phyloP scores from a whole-genome alignment of 805 yeast species.

The Sugiyamaella floridensis region DNA sequence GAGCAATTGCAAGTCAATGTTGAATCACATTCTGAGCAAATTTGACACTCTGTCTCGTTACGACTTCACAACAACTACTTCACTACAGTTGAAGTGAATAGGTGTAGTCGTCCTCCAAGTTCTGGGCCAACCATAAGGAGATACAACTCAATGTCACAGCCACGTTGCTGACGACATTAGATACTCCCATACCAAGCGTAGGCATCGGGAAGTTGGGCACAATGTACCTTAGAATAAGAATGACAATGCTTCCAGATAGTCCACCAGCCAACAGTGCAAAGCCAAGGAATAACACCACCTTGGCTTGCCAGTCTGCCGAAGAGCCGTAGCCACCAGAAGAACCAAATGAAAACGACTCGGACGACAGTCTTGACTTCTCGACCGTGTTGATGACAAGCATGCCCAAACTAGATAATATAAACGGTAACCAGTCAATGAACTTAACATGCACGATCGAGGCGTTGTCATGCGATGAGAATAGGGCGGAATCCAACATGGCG shows the following conservation, averaged over 20 bases:
- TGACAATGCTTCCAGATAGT: slow-evolving; percentile 83
- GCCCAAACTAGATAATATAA: slow-evolving; percentile 80
- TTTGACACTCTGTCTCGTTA: too few relatives aligned
- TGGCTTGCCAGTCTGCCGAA: slow-evolving; percentile 83
- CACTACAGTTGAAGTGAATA: slow-evolving; percentile 72
- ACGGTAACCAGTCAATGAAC: slow-evolving; percentile 94
- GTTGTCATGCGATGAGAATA: slow-evolving; percentile 76
- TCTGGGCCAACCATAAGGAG: slow-evolving; percentile 87
- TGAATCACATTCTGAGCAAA: too few relatives aligned
- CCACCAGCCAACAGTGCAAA: slow-evolving; percentile 93
- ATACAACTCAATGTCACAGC: slow-evolving; percentile 84
- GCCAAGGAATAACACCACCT: slow-evolving; percentile 84
- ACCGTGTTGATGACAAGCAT: slow-evolving; percentile 73
- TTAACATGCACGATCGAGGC: slow-evolving; percentile 83
- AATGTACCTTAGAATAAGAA: slow-evolving; percentile 75
- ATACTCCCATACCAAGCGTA: slow-evolving; percentile 88
- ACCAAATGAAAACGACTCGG: slow-evolving; percentile 36
- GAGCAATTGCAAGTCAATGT: too few relatives aligned
- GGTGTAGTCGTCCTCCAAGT: slow-evolving; percentile 91
- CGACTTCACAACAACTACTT: too few relatives aligned
- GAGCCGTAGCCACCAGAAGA: slow-evolving; percentile 25
- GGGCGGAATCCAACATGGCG: slow-evolving; percentile 81
- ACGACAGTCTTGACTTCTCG: slow-evolving; percentile 51
- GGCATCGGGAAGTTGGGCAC: slow-evolving; percentile 76
- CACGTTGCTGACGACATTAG: slow-evolving; percentile 74